These are phyloP conservation scores for Pythium graminicola DNA, from an alignment of 352 stramenopile species.

Conservation along the genomic window DNA sequence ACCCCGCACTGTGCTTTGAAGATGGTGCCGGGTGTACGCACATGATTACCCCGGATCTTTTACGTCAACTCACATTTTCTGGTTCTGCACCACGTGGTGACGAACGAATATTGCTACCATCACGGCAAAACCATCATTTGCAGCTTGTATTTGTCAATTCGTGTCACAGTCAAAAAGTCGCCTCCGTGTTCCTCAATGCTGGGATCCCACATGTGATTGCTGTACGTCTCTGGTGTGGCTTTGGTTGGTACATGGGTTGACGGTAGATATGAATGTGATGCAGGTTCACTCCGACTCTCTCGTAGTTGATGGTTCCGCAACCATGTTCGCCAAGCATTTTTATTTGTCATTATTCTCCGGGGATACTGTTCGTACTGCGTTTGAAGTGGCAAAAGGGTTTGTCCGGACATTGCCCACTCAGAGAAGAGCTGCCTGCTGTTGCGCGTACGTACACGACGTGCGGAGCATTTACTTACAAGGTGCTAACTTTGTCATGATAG, in stretches of 20 bases:
- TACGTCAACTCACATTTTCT: slow-evolving; percentile 63
- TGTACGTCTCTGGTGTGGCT: slow-evolving; percentile 24
- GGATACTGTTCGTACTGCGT: slow-evolving; percentile 60
- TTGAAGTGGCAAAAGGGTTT: slow-evolving; percentile 70
- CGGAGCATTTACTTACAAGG: background rate
- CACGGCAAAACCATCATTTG: slow-evolving; percentile 13
- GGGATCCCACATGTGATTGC: slow-evolving; percentile 90
- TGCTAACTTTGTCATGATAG: background rate
- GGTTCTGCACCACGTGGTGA: slow-evolving; percentile 33
- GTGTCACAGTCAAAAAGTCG: slow-evolving; percentile 83
- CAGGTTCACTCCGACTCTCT: slow-evolving; percentile 72
- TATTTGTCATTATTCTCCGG: slow-evolving; percentile 76
- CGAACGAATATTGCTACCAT: slow-evolving; percentile 2
- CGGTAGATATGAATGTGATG: background rate
- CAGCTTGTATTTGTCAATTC: slow-evolving; percentile 82
- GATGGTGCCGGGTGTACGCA: slow-evolving; percentile 67
- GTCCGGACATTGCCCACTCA: slow-evolving; percentile 56
- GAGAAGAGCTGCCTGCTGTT: slow-evolving; percentile 62
- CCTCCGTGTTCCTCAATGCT: slow-evolving; percentile 82
- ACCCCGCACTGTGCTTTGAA: slow-evolving; percentile 73
- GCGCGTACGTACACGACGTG: slow-evolving; percentile 46
- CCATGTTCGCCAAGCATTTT: slow-evolving; percentile 84
- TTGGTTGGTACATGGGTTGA: background rate
- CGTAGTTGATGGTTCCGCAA: slow-evolving; percentile 66
- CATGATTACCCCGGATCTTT: slow-evolving; percentile 56